Percentiles rank a stretch among this genome's conserved stretches.
These are phyloP conservation scores for Neoscytalidium dimidiatum DNA, from an alignment of 2,329 filamentous ascomycete genomes.

Conservation along the genomic window DNA sequence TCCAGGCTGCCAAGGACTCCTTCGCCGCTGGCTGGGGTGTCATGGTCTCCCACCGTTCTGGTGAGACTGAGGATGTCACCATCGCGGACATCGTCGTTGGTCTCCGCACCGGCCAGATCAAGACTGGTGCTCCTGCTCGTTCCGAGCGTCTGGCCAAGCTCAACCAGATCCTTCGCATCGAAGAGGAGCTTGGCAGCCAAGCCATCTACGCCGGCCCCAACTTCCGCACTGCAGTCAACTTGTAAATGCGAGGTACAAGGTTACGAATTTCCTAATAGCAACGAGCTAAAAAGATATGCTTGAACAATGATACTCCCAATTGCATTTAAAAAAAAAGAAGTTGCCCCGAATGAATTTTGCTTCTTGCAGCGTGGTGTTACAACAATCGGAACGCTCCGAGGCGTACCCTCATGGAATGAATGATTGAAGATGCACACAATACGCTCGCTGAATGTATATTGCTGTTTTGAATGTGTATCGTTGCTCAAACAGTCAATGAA, in stretches of 20 bases:
- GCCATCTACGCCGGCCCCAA: constrained; percentile 89
- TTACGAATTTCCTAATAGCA: constrained; percentile 18
- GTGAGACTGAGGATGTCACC: constrained; percentile 99
- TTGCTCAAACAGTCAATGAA: too few species aligned
- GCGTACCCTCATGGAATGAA: neutral
- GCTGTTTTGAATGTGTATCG: too few species aligned
- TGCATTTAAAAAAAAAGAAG: neutral
- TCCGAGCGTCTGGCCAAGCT: constrained; percentile 99
- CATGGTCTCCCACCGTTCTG: constrained; percentile 99
- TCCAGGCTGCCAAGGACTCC: constrained; percentile 98
- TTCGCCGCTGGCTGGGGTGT: constrained; percentile 96
- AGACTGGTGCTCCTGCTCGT: constrained; percentile 93
- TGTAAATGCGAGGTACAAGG: constrained; percentile 57
- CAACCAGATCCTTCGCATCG: constrained; percentile 99
- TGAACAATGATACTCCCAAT: constrained; percentile 15
- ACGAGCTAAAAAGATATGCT: constrained; percentile 12
- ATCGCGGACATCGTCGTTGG: constrained; percentile 98
- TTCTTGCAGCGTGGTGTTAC: neutral
- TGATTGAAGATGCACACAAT: too few species aligned
- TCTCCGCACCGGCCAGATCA: constrained; percentile 96
- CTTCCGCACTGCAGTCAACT: constrained; percentile 87
- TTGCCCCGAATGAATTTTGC: neutral
- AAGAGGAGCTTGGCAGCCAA: constrained; percentile 94
- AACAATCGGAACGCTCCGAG: neutral
- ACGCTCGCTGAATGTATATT: too few species aligned